Evolutionary conservation across 2,329 filamentous ascomycete genomes (phyloP).

Genomic region (Thermoascus crustaceus): DNA sequence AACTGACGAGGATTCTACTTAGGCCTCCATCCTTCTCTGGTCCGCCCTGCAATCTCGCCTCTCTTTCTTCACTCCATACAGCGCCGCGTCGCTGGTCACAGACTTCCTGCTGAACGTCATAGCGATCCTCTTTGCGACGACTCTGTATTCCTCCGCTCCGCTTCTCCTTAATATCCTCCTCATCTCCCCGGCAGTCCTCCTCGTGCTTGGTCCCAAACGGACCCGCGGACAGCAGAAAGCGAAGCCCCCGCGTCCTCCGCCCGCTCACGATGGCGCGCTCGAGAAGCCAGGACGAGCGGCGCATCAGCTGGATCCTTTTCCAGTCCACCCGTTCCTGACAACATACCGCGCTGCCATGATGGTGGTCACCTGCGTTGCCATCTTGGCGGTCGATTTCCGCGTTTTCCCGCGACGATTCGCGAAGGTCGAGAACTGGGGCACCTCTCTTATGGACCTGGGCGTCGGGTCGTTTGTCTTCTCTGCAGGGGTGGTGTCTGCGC

Average conservation of each 20-base stretch:
- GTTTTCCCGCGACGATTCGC: slow-evolving; percentile 91
- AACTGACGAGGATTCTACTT: slow-evolving; percentile 7
- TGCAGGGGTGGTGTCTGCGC: slow-evolving; percentile 79
- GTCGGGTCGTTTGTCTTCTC: slow-evolving; percentile 98
- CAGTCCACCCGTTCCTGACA: slow-evolving; percentile 86
- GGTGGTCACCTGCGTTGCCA: slow-evolving; percentile 78
- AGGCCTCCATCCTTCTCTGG: slow-evolving; percentile 82
- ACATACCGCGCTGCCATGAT: slow-evolving; percentile 88
- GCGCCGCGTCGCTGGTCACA: slow-evolving; percentile 56
- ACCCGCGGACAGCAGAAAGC: slow-evolving; percentile 24
- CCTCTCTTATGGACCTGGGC: slow-evolving; percentile 96
- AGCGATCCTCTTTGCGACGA: slow-evolving; percentile 74
- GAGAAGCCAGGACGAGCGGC: slow-evolving; percentile 11
- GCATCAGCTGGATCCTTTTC: slow-evolving; percentile 46
- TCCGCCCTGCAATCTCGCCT: slow-evolving; percentile 77
- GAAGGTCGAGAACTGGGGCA: slow-evolving; percentile 99
- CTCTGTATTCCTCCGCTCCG: slow-evolving; percentile 69
- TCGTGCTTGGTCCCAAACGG: slow-evolving; percentile 42
- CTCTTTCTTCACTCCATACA: slow-evolving; percentile 73
- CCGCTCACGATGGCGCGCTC: slow-evolving; percentile 14
- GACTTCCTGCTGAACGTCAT: slow-evolving; percentile 86
- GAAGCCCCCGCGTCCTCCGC: slow-evolving; percentile 21
- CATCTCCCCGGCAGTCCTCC: slow-evolving; percentile 58
- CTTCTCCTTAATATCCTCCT: slow-evolving; percentile 68
- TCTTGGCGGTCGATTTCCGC: slow-evolving; percentile 92